A percentile compares a stretch with the other conserved stretches of the same genome.
Evolutionary conservation across 331 rosid genomes (phyloP).

Genomic region (Quercus lobata): DNA sequence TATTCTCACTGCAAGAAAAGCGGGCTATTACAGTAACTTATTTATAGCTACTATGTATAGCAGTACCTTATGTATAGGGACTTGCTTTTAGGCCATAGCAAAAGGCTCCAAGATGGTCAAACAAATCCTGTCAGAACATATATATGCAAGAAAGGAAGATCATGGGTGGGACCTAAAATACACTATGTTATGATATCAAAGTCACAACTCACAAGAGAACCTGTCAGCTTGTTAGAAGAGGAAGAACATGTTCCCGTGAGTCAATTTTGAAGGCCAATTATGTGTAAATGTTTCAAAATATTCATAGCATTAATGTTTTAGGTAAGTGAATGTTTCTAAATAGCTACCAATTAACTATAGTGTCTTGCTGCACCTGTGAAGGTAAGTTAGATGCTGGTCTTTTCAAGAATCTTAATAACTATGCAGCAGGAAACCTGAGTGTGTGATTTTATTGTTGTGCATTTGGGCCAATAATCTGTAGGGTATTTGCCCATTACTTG

Average conservation of each 20-base stretch:
- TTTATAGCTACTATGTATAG: neutral
- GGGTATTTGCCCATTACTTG: too few species aligned
- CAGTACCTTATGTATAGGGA: neutral
- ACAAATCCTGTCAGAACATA: neutral
- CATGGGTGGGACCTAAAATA: neutral
- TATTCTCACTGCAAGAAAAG: too few species aligned
- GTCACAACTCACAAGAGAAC: neutral
- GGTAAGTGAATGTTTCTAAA: too few species aligned
- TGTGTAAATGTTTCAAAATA: neutral
- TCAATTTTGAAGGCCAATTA: neutral
- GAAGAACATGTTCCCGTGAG: neutral
- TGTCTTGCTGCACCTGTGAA: too few species aligned
- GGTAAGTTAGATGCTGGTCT: too few species aligned
- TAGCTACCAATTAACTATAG: too few species aligned
- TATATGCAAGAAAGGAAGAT: neutral
- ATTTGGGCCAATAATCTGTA: too few species aligned
- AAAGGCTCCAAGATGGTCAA: neutral
- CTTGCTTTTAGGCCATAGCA: neutral
- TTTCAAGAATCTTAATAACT: too few species aligned
- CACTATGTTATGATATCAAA: neutral
- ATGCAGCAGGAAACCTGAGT: neutral
- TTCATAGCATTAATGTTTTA: neutral
- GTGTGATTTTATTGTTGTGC: too few species aligned
- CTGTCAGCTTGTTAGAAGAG: neutral
- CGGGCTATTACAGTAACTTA: neutral